These are phyloP conservation scores for Phtheirospermum japonicum DNA, from an alignment of 257 asterid species.

Conservation along the genomic window DNA sequence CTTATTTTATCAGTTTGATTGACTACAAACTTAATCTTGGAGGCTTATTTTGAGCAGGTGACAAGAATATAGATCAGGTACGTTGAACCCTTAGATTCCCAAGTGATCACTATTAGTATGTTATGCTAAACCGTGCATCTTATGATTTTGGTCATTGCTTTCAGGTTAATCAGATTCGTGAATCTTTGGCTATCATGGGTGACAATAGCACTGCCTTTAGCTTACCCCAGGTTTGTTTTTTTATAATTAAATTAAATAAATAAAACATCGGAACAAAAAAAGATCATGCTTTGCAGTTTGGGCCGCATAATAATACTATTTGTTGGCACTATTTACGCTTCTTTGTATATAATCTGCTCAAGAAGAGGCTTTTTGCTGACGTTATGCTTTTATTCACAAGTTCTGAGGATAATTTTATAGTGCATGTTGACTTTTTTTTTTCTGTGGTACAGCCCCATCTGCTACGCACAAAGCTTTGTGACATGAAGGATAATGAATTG, in stretches of 20 bases:
- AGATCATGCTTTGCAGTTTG: constrained; percentile 4
- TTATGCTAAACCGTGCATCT: constrained; percentile 17
- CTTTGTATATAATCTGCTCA: constrained; percentile 10
- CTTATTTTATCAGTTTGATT: constrained; percentile 6
- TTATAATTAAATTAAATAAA: background rate
- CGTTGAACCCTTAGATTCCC: constrained; percentile 17
- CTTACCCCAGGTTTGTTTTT: constrained; percentile 77
- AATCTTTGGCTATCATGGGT: constrained; percentile 94
- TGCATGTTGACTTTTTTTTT: constrained; percentile 23
- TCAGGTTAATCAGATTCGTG: constrained; percentile 96
- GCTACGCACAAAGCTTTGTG: constrained; percentile 93
- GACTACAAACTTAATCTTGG: constrained; percentile 26
- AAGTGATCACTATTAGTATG: constrained; percentile 8
- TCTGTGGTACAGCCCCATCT: constrained; percentile 82
- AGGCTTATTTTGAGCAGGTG: constrained; percentile 52
- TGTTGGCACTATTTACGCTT: background rate
- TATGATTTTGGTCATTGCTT: constrained; percentile 18
- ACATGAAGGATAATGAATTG: constrained; percentile 80
- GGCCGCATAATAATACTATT: background rate
- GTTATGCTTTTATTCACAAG: constrained; percentile 11
- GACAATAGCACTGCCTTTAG: constrained; percentile 94
- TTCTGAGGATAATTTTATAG: constrained; percentile 21
- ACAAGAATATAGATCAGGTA: constrained; percentile 87
- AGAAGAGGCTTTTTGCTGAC: constrained; percentile 16
- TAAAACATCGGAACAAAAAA: constrained; percentile 3